These are phyloP conservation scores for Fusarium pseudograminearum DNA, from an alignment of 2,329 filamentous ascomycete species.

Conservation along the genomic window DNA sequence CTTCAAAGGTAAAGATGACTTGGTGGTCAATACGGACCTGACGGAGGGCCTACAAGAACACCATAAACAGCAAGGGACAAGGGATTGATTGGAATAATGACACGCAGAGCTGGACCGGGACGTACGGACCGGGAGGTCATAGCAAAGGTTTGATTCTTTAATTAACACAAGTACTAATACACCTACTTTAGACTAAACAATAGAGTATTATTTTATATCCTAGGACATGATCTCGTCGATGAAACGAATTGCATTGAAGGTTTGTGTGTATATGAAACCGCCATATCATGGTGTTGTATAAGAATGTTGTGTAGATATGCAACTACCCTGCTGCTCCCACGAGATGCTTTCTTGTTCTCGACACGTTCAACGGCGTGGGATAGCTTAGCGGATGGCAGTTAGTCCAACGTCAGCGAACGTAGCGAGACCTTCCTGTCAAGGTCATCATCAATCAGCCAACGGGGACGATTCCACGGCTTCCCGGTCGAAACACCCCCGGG, in stretches of 20 bases:
- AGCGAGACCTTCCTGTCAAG: constrained; percentile 16
- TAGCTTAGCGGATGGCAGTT: neutral
- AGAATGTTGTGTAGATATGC: neutral
- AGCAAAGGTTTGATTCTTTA: constrained; percentile 1
- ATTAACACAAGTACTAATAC: constrained; percentile 6
- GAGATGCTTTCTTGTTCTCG: neutral
- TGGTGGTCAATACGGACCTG: constrained; percentile 65
- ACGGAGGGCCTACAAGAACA: constrained; percentile 48
- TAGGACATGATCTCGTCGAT: neutral
- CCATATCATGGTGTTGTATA: neutral
- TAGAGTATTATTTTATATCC: neutral
- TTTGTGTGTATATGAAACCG: constrained; percentile 2
- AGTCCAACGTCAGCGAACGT: constrained; percentile 35
- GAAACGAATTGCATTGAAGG: neutral
- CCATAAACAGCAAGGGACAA: constrained; percentile 9
- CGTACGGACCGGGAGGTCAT: neutral
- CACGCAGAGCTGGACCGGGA: constrained; percentile 7
- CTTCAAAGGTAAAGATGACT: constrained; percentile 61
- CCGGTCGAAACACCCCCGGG: constrained; percentile 32
- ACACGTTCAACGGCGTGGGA: constrained; percentile 12
- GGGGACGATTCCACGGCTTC: constrained; percentile 35
- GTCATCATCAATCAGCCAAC: constrained; percentile 22
- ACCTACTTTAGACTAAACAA: constrained; percentile 5
- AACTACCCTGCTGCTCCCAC: neutral
- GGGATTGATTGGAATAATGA: constrained; percentile 7